Evolutionary conservation across 2,329 filamentous ascomycete genomes (phyloP), one percentile per base, ranked within the genome.

Genomic region (Nemania sp.): DNA sequence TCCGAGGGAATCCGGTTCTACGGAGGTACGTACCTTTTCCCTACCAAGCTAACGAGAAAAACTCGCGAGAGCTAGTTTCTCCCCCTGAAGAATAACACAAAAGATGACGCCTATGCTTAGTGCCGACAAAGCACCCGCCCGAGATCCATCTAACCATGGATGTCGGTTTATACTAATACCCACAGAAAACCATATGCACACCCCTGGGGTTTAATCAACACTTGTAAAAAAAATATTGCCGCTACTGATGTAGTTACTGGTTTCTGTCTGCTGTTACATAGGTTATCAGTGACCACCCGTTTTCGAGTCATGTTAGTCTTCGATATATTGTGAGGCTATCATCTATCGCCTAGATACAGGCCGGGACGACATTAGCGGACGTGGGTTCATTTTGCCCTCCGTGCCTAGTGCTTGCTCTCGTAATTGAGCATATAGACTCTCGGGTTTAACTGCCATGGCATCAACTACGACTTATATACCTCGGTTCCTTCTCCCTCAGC

Each of bases 401-500:
- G 43, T 22, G 43, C 18, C 49, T 53, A 49, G 60, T 49, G 10
- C 35, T 67, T 49, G 10, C 35, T 67, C 43, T 62, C n/a, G 52
- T 51, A 52, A 63, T 57, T 56, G 62, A 65, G 55, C 49, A 38
- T 32, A 27, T 15, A 22, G 45, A 18, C 35, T 20, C 38, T 15
- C 13, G 24, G 5, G 24, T 47, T 41, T 2, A 27, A 18, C 22
- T 27, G n/a, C 49, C 62, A 82, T 87, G 83, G 78, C 84, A 58
- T 74, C 79, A 52, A 83, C 83, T 43, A 80, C 83, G n/a, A 80
- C 83, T 26, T 78, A 84, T 70, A 91, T 92, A 69, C 90, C 90
- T 32, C 86, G 86, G 54, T 92, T 92, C 77, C 85, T 92, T n/a
- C 85, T 92, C 47, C 90, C 90, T 3, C 85, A 88, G 69, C 84